phyloP scores from a whole-genome alignment of 2,329 filamentous ascomycete species.

The Chaetomium sp. region DNA sequence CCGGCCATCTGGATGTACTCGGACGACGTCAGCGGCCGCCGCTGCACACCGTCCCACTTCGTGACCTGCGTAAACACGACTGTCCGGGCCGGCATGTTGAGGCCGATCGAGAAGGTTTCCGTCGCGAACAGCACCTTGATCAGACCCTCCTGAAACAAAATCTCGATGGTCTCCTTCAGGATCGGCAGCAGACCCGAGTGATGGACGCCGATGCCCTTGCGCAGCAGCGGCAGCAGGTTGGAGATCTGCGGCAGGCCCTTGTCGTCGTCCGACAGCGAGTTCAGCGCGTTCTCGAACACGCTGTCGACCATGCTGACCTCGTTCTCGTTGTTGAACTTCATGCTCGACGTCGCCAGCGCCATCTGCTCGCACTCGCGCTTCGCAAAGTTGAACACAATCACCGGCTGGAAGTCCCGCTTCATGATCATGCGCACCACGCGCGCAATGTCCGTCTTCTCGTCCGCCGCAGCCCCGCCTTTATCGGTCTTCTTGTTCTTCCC shows the following conservation, averaged over 20 bases:
- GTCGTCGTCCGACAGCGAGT: slow-evolving; percentile 87
- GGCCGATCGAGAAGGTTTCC: slow-evolving; percentile 95
- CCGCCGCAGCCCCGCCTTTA: slow-evolving; percentile 68
- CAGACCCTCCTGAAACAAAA: slow-evolving; percentile 93
- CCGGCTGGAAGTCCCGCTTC: slow-evolving; percentile 92
- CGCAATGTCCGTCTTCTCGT: slow-evolving; percentile 74
- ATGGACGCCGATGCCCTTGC: slow-evolving; percentile 92
- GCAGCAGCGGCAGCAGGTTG: slow-evolving; percentile 80
- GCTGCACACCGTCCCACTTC: slow-evolving; percentile 81
- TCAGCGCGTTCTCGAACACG: slow-evolving; percentile 89
- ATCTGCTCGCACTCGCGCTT: slow-evolving; percentile 93
- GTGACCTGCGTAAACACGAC: slow-evolving; percentile 97
- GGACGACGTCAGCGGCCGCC: slow-evolving; percentile 81
- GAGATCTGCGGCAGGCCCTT: slow-evolving; percentile 82
- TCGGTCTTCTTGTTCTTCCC: slow-evolving; percentile 89
- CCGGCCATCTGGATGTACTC: slow-evolving; percentile 99
- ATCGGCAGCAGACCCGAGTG: slow-evolving; percentile 94
- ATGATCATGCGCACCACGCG: slow-evolving; percentile 99
- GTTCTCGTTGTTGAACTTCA: slow-evolving; percentile 93
- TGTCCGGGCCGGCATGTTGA: slow-evolving; percentile 99
- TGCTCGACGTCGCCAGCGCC: slow-evolving; percentile 75
- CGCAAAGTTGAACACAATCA: slow-evolving; percentile 99
- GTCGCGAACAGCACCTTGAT: slow-evolving; percentile 98
- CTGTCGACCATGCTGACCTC: slow-evolving; percentile 92
- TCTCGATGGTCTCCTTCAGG: slow-evolving; percentile 97